These are phyloP conservation scores for Nevesoporus exiguus DNA, from an alignment of 768 basidiomycete genomes.

Conservation along the genomic window DNA sequence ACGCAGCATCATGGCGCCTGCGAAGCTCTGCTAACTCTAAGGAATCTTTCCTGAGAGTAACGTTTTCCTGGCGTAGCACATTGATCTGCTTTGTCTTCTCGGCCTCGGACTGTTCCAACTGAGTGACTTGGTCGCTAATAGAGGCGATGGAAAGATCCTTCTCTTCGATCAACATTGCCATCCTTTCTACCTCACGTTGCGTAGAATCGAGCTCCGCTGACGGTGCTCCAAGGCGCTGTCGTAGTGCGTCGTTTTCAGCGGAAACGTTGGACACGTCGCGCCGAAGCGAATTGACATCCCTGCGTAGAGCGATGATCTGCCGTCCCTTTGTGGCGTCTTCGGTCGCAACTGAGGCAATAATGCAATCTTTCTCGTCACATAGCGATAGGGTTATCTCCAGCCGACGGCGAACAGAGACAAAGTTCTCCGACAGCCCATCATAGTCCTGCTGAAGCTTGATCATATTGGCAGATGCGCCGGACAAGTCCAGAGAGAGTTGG, in stretches of 20 bases:
- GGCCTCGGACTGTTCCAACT: not conserved
- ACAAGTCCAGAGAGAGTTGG: not conserved
- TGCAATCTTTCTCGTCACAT: not conserved
- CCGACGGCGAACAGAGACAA: not conserved
- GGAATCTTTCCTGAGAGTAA: not conserved
- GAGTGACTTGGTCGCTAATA: not conserved
- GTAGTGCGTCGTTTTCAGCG: not conserved
- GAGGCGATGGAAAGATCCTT: too few species aligned
- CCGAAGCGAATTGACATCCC: not conserved
- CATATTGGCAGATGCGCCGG: not conserved
- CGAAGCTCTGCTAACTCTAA: not conserved
- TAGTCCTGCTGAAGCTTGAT: not conserved
- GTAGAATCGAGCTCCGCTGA: not conserved
- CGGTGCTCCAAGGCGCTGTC: not conserved
- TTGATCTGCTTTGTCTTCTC: not conserved
- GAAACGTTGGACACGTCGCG: not conserved
- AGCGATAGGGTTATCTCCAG: not conserved
- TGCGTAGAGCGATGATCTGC: not conserved
- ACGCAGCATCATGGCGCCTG: not conserved
- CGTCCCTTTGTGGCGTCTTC: not conserved
- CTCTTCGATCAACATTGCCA: not conserved
- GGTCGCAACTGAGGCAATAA: not conserved
- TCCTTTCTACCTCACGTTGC: not conserved
- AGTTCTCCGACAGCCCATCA: not conserved
- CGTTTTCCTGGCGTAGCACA: not conserved